phyloP scores from a whole-genome alignment of 192 early-diverging fungal genomes.

The Dimargaris xerosporica region DNA sequence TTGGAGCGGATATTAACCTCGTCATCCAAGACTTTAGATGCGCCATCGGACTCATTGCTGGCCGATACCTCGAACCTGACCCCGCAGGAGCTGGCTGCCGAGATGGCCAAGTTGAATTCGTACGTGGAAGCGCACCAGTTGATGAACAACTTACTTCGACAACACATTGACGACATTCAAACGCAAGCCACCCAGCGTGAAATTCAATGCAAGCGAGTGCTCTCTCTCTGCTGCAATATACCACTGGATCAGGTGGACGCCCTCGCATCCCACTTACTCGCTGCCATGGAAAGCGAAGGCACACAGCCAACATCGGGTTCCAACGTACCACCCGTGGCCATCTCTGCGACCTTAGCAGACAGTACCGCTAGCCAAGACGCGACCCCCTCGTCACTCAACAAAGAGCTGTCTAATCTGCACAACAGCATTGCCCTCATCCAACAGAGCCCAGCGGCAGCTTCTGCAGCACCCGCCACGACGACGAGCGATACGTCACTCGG shows the following conservation, averaged over 20 bases:
- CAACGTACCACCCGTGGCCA: neutral
- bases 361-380: neutral
- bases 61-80: slow-evolving; percentile 19
- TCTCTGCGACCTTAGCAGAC: neutral
- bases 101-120: slow-evolving; percentile 17
- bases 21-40: neutral
- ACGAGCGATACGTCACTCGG: no score
- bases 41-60: slow-evolving; percentile 28
- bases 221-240: slow-evolving; percentile 73
- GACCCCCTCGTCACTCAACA: neutral
- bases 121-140: slow-evolving; percentile 24
- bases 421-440: no score
- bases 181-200: slow-evolving; percentile 46
- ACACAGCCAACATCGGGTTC: neutral
- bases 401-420: no score
- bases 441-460: neutral
- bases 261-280: slow-evolving; percentile 52
- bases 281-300: slow-evolving; percentile 49
- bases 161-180: slow-evolving; percentile 38
- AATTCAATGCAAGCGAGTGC: slow-evolving; percentile 65
- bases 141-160: slow-evolving; percentile 28
- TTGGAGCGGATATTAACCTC: slow-evolving; percentile 34
- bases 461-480: no score
- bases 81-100: slow-evolving; percentile 19
- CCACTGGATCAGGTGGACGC: slow-evolving; percentile 61